Base-by-base conservation (phyloP, 495 filamentous ascomycete species). In the Ascodesmis nigricans region DNA sequence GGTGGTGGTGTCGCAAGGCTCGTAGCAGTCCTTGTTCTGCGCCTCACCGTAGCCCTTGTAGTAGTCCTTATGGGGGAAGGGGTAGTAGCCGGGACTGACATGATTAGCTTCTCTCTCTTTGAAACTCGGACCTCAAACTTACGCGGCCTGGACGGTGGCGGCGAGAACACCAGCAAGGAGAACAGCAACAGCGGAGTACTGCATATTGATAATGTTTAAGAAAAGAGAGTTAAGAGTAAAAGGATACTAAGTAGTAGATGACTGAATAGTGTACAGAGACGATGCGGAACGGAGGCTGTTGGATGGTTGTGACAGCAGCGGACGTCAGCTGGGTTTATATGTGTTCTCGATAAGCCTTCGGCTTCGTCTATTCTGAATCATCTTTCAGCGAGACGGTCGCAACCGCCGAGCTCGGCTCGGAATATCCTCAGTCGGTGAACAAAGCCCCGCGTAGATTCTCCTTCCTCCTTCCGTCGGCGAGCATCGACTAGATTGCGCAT, bases 1-100 rank as follows among this genome's bases (percentile, higher is more conserved):
- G n/a, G n/a, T n/a, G n/a, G n/a, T n/a, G n/a, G n/a, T n/a, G n/a
- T n/a, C n/a, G n/a, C n/a, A n/a, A n/a, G n/a, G n/a, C n/a, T n/a
- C 34, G 40, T 35, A 35, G 44, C 39, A 43, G 31, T 29, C 41
- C 17, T 33, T 36, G 34, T 42, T 43, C 33, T 50, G 50, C 11
- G 38, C 25, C 36, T 39, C 39, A 23, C 39, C 38, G 46, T 50
- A 46, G 29, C 49, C 40, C 17, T 48, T 22, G 3, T 29, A 35
- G 14, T 44, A 29, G 29, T 43, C n/a, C 13, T 21, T 8, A 15
- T 18, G 19, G 7, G 29, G 32, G 33, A 29, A 15, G 8, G 30
- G 22, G 20, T 11, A 33, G 11, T 27, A 15, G 17, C 33, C 23
- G 4, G 31, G 39, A 7, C 34, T 40, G n/a, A 17, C 8, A 31